Conservation (phyloP, 805 yeast species). For the Candida endomychidarum region DNA sequence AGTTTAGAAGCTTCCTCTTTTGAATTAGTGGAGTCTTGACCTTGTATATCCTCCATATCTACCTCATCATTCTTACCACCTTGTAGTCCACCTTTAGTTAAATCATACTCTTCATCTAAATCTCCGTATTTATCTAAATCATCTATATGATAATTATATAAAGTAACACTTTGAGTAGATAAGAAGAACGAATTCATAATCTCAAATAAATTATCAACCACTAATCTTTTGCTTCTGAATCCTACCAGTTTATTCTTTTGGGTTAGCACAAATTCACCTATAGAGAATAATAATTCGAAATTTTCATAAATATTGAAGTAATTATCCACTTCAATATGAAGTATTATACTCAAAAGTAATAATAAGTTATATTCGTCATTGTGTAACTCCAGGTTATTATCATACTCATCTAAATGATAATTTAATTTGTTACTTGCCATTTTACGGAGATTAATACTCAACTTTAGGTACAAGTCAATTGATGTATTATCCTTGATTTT, state of each 20-base stretch:
- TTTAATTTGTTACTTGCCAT: slow-evolving; percentile 35
- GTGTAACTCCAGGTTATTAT: slow-evolving; percentile 19
- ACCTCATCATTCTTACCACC: slow-evolving; percentile 4
- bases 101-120: slow-evolving; percentile 36
- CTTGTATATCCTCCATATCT: slow-evolving; percentile 3
- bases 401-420: slow-evolving; percentile 43
- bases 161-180: slow-evolving; percentile 50
- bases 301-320: slow-evolving; percentile 43
- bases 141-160: slow-evolving; percentile 44
- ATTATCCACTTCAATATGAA: slow-evolving; percentile 40
- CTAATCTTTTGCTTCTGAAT: slow-evolving; percentile 1
- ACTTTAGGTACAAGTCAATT: slow-evolving; percentile 24
- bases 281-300: slow-evolving; percentile 39
- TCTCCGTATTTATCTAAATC: slow-evolving; percentile 45
- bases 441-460: slow-evolving; percentile 37
- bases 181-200: slow-evolving; percentile 32
- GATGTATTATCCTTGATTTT: slow-evolving; percentile 15
- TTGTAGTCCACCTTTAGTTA: slow-evolving; percentile 16
- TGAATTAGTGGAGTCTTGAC: neutral
- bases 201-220: slow-evolving; percentile 8
- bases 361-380: slow-evolving; percentile 31
- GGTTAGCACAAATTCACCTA: slow-evolving; percentile 35
- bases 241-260: neutral
- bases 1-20: neutral
- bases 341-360: slow-evolving; percentile 35